These are phyloP conservation scores for Globisporangium abappressorium DNA, from an alignment of 352 stramenopile genomes.

Conservation along the genomic window DNA sequence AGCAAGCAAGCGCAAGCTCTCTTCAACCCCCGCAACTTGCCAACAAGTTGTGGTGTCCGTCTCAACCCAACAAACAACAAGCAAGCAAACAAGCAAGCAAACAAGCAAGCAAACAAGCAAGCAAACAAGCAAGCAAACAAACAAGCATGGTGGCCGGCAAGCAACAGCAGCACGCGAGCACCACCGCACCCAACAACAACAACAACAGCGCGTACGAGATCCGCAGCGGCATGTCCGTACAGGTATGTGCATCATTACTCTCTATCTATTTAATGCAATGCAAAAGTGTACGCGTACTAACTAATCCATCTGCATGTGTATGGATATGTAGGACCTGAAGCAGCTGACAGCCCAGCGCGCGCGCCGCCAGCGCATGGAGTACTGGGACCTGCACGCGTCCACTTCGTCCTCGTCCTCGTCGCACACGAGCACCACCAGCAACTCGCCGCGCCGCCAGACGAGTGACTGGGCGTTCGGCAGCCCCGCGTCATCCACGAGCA, in stretches of 20 bases:
- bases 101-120: slow-evolving; percentile 6
- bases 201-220: slow-evolving; percentile 55
- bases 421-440: slow-evolving; percentile 7
- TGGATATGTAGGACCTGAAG: slow-evolving; percentile 57
- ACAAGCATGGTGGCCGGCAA: slow-evolving; percentile 40
- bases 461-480: slow-evolving; percentile 27
- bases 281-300: slow-evolving; percentile 3
- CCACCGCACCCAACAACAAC: slow-evolving; percentile 20
- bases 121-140: neutral
- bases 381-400: slow-evolving; percentile 42
- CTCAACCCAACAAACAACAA: neutral
- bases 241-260: slow-evolving; percentile 27
- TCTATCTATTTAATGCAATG: neutral
- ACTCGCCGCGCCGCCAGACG: slow-evolving; percentile 36
- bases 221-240: slow-evolving; percentile 81
- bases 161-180: slow-evolving; percentile 24
- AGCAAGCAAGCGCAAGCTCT: neutral
- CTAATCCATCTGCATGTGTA: neutral
- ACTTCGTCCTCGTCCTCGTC: neutral
- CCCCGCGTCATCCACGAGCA: slow-evolving; percentile 20
- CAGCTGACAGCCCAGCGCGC: slow-evolving; percentile 73
- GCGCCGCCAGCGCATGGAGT: slow-evolving; percentile 64
- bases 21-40: slow-evolving; percentile 2
- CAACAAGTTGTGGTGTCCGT: neutral
- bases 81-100: neutral